Base-by-base conservation (phyloP, 2,329 filamentous ascomycete genomes). In the Neospermospora avenae region DNA sequence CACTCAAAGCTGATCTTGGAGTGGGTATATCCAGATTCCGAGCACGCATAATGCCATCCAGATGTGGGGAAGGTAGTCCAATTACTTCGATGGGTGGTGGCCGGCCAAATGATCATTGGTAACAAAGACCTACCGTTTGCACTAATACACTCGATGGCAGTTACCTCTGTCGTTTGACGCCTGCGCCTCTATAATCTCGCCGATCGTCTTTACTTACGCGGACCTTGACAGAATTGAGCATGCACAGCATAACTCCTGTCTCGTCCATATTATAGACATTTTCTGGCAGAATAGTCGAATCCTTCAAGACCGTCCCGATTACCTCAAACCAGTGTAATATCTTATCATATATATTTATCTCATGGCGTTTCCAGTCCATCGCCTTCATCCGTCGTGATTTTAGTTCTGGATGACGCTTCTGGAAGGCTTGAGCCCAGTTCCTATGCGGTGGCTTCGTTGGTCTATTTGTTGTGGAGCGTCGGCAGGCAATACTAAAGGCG, bases 1-100 rank as follows among this genome's bases (percentile, higher is more conserved):
- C 66, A 76, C 57, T 75, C 59, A 10, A 74, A 65, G 63, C 69
- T 74, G 34, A 75, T 74, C 18, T 70, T 66, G 11, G 67, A 73
- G 58, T 75, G 60, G 11, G 57, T 64, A 58, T 71, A 69, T 57
- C 67, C 65, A 58, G 42, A 62, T 48, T 68, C 53, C 22, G 65
- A 70, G 48, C 51, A 67, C 13, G 60, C 60, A 63, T 67, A 71
- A 28, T 71, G 66, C 70, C 65, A 73, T 59, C 66, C 60, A 35
- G 68, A 68, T 20, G 69, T 72, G 45, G 62, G 60, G 49, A 63
- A 67, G 4, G 61, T 66, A 18, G 62, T 70, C 66, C 63, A 71
- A 52, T 66, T 71, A 55, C 62, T 69, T 63, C 63, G 59, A 63
- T 69, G 58, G 34, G 69, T 71, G 35, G 42, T 60, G 13, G 69